Base-by-base conservation (phyloP, 805 yeast genomes). In the Helenozyma baotianmanensis region DNA sequence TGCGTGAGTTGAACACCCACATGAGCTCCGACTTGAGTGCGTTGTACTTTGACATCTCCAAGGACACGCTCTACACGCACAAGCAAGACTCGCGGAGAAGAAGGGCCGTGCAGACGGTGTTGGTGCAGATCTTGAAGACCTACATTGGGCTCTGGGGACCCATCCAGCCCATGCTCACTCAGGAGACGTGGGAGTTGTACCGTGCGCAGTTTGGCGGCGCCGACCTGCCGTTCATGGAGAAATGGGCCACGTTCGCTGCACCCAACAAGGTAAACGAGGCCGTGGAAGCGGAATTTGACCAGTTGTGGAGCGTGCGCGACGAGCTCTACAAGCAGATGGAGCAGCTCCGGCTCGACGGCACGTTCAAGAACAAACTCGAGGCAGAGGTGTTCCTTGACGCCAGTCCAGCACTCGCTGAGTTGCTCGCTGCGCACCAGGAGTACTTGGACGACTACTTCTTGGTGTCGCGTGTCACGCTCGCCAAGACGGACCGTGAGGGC, bases 51-150 rank as follows among this genome's bases (percentile, higher is more conserved):
- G 95, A 87, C 50, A 71, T 85, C 18, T 75, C 82, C 24, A 92
- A 92, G 51, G 97, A 92, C 51, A 66, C 82, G 30, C 66, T 92
- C 12, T 92, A 92, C 54, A 82, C 95, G 0, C 92, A 84, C 40
- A 42, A 56, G 0, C 31, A 47, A 1, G 55, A 58, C 18, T 74
- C 82, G 0, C 26, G 51, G 2, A 64, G 72, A 12, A 70, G 95
- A 36, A 62, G 73, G 33, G 62, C 78, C 2, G 71, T 74, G 6
- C 90, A 83, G 54, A 78, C 83, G 3, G 90, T 82, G 0, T 62
- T 92, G 31, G 51, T 56, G 19, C 71, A 78, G 41, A 64, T 85
- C 10, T 60, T 87, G 12, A 66, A 64, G 26, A 68, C 78, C 0
- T 83, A 87, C 49, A 55, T 78, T n/a, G 72, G 84, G 0, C 54